A percentile compares a stretch with the other conserved stretches of the same genome.
These are phyloP conservation scores for Oryza glaberrima DNA, from an alignment of 176 grass and related monocot genomes.

Conservation along the genomic window DNA sequence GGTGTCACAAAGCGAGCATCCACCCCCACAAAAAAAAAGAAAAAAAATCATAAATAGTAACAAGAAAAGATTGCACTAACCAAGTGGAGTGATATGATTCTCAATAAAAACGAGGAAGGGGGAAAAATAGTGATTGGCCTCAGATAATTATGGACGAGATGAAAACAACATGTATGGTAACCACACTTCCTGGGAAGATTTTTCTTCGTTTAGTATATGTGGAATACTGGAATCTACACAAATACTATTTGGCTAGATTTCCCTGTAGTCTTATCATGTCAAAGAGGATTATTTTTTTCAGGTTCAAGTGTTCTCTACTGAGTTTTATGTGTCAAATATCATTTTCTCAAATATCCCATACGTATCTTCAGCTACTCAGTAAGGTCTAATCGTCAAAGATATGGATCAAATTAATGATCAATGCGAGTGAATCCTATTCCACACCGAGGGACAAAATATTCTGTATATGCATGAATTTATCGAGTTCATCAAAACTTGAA, in stretches of 20 bases:
- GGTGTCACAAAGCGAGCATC: neutral
- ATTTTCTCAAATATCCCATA: neutral
- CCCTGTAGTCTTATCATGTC: neutral
- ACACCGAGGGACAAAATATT: neutral
- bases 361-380: neutral
- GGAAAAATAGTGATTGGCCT: neutral
- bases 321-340: neutral
- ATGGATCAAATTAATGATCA: neutral
- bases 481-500: neutral
- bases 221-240: neutral
- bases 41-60: neutral
- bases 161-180: constrained; percentile 37
- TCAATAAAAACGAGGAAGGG: constrained; percentile 3
- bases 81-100: constrained; percentile 34
- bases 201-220: neutral
- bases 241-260: neutral
- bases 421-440: neutral
- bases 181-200: constrained; percentile 7
- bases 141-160: neutral
- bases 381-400: neutral
- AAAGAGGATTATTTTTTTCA: neutral
- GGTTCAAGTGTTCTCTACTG: neutral
- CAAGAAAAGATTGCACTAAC: constrained; percentile 10
- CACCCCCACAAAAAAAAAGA: neutral
- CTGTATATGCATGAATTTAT: neutral